These are phyloP conservation scores for Parathielavia hyrcaniae DNA, from an alignment of 495 filamentous ascomycete genomes.

Conservation along the genomic window DNA sequence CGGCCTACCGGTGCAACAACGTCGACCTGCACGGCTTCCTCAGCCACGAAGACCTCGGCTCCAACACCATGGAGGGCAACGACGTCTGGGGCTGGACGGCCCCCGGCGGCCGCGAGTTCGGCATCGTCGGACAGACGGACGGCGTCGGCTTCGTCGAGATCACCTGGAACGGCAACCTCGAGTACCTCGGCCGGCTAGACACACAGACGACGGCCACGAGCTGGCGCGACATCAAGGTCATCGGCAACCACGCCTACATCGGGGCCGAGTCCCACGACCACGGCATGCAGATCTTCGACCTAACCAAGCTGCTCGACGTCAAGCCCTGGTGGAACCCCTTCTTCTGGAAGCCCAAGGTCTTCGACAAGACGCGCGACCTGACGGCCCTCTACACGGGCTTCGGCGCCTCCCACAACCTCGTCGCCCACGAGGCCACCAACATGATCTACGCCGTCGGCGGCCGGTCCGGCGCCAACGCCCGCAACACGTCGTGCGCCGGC, in stretches of 20 bases:
- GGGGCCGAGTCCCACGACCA: constrained; percentile 43
- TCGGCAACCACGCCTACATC: constrained; percentile 41
- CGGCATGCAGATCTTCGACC: constrained; percentile 46
- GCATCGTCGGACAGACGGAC: constrained; percentile 45
- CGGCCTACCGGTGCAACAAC: constrained; percentile 48
- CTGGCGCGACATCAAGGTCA: constrained; percentile 45
- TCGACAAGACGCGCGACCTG: constrained; percentile 22
- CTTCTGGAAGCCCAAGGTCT: constrained; percentile 19
- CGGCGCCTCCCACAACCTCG: constrained; percentile 34
- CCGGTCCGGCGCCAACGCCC: constrained; percentile 40
- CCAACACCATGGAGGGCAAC: constrained; percentile 33
- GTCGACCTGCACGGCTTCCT: constrained; percentile 51
- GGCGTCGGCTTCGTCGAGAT: constrained; percentile 48
- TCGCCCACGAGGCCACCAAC: constrained; percentile 46
- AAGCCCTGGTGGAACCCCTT: constrained; percentile 17
- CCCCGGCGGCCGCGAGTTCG: constrained; percentile 41
- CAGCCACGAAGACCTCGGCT: constrained; percentile 45
- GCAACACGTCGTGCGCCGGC: constrained; percentile 40
- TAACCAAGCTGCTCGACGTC: constrained; percentile 34
- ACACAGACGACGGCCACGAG: constrained; percentile 28
- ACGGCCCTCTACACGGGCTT: constrained; percentile 23
- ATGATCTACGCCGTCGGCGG: constrained; percentile 46
- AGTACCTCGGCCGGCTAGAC: constrained; percentile 47
- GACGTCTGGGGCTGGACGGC: constrained; percentile 47
- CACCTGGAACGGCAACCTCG: constrained; percentile 35